Evolutionary conservation across 495 filamentous ascomycete genomes (phyloP).

Genomic region (Evernia prunastri): DNA sequence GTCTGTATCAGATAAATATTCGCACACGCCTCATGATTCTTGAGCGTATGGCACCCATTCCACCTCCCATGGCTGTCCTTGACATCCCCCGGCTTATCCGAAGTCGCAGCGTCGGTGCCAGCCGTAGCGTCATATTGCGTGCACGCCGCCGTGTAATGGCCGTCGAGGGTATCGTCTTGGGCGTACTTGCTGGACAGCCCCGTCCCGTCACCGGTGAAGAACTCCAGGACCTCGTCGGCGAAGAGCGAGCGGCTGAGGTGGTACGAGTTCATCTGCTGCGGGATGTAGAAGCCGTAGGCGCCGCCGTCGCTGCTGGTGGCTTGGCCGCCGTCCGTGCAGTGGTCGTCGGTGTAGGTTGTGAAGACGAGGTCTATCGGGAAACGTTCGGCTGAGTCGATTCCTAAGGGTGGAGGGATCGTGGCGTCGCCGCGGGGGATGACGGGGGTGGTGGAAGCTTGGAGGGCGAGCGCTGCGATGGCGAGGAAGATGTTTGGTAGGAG

Average conservation of each 20-base stretch:
- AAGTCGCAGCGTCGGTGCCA: background rate
- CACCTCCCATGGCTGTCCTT: background rate
- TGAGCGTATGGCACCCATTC: background rate
- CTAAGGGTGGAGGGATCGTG: background rate
- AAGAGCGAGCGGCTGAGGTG: background rate
- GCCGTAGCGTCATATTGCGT: background rate
- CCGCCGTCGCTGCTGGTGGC: background rate
- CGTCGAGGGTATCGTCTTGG: background rate
- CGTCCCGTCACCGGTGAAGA: background rate
- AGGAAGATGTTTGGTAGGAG: background rate
- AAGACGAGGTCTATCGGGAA: background rate
- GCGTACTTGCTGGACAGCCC: background rate
- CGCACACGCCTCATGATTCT: background rate
- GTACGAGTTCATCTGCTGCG: background rate
- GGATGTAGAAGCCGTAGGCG: background rate
- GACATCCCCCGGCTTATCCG: no score
- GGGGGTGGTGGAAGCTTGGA: background rate
- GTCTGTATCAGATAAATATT: background rate
- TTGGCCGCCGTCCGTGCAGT: background rate
- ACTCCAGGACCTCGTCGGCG: background rate
- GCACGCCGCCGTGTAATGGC: background rate
- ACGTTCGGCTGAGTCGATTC: background rate
- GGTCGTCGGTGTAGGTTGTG: background rate
- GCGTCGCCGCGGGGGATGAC: background rate
- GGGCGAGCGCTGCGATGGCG: background rate